phyloP scores from a whole-genome alignment of 2,329 filamentous ascomycete species.

The Blumeriella jaapii region DNA sequence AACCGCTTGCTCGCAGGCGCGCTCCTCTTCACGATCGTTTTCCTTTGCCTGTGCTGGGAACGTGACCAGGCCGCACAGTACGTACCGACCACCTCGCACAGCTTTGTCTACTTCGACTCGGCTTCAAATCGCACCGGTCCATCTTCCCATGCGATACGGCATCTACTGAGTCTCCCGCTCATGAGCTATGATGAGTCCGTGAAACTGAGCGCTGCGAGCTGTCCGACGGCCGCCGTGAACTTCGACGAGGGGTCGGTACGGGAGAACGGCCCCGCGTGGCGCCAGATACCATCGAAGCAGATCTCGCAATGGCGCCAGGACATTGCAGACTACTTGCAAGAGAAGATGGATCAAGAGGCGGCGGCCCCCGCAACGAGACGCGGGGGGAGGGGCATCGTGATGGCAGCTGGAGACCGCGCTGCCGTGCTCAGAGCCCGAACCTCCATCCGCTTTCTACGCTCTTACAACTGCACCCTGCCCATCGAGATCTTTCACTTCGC shows the following conservation, averaged over 20 bases:
- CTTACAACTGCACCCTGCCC: slow-evolving; percentile 16
- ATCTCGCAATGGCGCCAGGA: slow-evolving; percentile 12
- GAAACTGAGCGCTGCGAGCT: slow-evolving; percentile 7
- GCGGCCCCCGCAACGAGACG: not conserved
- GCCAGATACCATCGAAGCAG: slow-evolving; percentile 9
- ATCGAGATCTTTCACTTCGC: slow-evolving; percentile 17
- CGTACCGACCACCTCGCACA: too few species aligned
- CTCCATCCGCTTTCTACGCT: slow-evolving; percentile 11
- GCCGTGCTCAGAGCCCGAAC: slow-evolving; percentile 13
- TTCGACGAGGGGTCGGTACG: slow-evolving; percentile 10
- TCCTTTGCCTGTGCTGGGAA: too few species aligned
- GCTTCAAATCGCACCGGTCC: not conserved
- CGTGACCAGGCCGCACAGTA: too few species aligned
- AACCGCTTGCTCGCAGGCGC: too few species aligned
- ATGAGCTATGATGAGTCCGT: slow-evolving; percentile 12
- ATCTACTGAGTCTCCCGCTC: slow-evolving; percentile 5
- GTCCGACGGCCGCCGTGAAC: slow-evolving; percentile 13
- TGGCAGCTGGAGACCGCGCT: slow-evolving; percentile 14
- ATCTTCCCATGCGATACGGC: not conserved
- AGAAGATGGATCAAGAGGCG: not conserved
- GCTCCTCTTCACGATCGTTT: too few species aligned
- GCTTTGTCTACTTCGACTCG: not conserved
- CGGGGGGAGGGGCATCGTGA: slow-evolving; percentile 14
- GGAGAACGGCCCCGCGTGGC: slow-evolving; percentile 10
- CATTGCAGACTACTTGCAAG: slow-evolving; percentile 8